Evolutionary conservation across 768 basidiomycete genomes (phyloP), one percentile per base, ranked within the genome.

Genomic region (Cantharellus anzutake): DNA sequence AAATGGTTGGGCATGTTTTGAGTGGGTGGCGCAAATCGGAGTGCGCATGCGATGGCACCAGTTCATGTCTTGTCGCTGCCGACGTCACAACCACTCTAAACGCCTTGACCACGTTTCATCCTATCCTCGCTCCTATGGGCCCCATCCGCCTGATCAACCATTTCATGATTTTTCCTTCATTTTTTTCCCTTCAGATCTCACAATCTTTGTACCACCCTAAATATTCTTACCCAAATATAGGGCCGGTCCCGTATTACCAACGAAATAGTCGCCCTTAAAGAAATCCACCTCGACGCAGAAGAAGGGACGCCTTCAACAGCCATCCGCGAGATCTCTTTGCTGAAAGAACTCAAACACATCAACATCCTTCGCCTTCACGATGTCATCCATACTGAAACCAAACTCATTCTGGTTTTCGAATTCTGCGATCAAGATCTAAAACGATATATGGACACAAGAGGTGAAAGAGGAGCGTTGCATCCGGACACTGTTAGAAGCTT

Each of bases 311-410:
- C 96, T 40, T 92, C 88, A 52, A 99, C 96, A 11, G 96, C 96
- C 59, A 99, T 99, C 70, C 84, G 96, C 53, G 96, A 99, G 76
- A 98, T 99, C 67, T 93, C 89, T 48, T 79, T 98, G 64, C 97
- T 98, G 93, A 98, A 99, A 71, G 96, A 99, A 70, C 83, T 99
- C 67, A 96, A 96, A 71, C 96, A 99, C 67, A 83, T 89, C 75
- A 99, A 99, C 73, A 94, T 99, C 68, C 90, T 99, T 68, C 83
- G 96, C 67, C 80, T 99, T 20, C 85, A 98, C 74, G 96, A 98
- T 70, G 96, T 99, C 56, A 97, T 98, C 64, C 96, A 99, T 71
- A 98, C 93, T 16, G 96, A 99, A 72, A 87, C 89, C 4, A 97
- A 98, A 66, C 83, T 99, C 56, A 87, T 97, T 63, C 85, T 99